A percentile compares a stretch with the other conserved stretches of the same genome.
These are phyloP conservation scores for Turnera subulata DNA, from an alignment of 345 rosid genomes.

Conservation along the genomic window DNA sequence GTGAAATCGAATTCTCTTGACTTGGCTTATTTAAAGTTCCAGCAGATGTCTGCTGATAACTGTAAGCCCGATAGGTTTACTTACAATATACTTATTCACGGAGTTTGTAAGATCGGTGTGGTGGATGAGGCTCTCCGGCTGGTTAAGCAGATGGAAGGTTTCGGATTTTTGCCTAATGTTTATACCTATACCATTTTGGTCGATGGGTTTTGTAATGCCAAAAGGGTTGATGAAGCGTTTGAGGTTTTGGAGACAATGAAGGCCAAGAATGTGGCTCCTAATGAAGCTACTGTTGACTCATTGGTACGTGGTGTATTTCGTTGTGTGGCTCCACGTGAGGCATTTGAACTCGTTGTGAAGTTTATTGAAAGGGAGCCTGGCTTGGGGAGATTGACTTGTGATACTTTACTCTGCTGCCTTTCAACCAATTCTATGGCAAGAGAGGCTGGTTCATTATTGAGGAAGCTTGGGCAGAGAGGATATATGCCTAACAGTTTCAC, in stretches of 20 bases:
- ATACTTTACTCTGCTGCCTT: conserved; percentile 61
- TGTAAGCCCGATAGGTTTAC: conserved; percentile 89
- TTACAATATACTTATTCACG: conserved; percentile 81
- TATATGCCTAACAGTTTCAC: conserved; percentile 52
- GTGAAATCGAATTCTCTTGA: conserved; percentile 79
- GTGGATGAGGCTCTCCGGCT: conserved; percentile 79
- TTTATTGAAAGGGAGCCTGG: conserved; percentile 49
- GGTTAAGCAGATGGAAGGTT: conserved; percentile 78
- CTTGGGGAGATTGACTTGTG: conserved; percentile 49
- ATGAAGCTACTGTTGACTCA: conserved; percentile 76
- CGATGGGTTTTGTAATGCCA: conserved; percentile 76
- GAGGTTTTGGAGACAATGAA: conserved; percentile 53
- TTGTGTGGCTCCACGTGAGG: conserved; percentile 39
- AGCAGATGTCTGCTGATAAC: conserved; percentile 72
- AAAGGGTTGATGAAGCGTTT: conserved; percentile 66
- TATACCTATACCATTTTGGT: conserved; percentile 70
- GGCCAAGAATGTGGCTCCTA: conserved; percentile 49
- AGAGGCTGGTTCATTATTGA: conserved; percentile 59
- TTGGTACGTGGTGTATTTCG: conserved; percentile 78
- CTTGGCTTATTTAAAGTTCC: conserved; percentile 85
- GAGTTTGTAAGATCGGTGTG: conserved; percentile 76
- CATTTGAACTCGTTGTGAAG: conserved; percentile 45
- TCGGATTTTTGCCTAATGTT: conserved; percentile 64
- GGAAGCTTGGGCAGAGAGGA: conserved; percentile 44
- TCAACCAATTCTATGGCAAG: conserved; percentile 60